Evolutionary conservation across 768 basidiomycete species (phyloP), one percentile per base, ranked within the genome.

Genomic region (Auriscalpium microsporum): DNA sequence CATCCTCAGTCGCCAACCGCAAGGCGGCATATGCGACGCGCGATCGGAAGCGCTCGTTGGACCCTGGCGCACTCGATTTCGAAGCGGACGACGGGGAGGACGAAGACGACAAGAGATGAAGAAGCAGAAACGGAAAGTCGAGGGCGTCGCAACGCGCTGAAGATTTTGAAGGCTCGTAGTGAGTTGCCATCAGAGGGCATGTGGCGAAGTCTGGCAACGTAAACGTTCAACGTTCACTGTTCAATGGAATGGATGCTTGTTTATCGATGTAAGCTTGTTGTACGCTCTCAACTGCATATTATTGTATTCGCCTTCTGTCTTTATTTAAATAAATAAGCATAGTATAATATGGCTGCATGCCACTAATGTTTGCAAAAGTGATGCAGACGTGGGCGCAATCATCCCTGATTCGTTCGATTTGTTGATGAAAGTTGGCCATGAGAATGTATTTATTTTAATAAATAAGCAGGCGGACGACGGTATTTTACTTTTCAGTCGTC

Each of bases 181-280:
- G 77, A 80, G 67, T 59, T 90, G 23, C 88, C 88, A 2, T 78
- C 77, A 56, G 78, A 77, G 55, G 84, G 87, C 38, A 89, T 90
- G 87, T 90, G 87, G 87, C 77, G 86, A 63, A 90, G 88, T 72
- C 71, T 90, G 63, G 87, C 83, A 19, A 57, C 51, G 40, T 77
- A 57, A 65, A 23, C 55, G 48, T 63, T 52, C 53, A 52, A 21
- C 21, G 21, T 21, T 3, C 3, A 21, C 1, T 3, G 21, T 21
- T 21, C 21, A 21, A 21, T 21, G 21, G 21, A 21, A 54, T 60
- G 48, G 37, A 49, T 17, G 46, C 49, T 42, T 45, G 52, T 45
- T 47, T 47, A 54, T 69, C 67, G 58, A 56, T 69, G 62, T 55
- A 21, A 64, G 67, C 67, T 65, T 61, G 58, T 62, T 61, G 63